These are phyloP conservation scores for Mycena crocata DNA, from an alignment of 768 basidiomycete genomes.

Conservation along the genomic window DNA sequence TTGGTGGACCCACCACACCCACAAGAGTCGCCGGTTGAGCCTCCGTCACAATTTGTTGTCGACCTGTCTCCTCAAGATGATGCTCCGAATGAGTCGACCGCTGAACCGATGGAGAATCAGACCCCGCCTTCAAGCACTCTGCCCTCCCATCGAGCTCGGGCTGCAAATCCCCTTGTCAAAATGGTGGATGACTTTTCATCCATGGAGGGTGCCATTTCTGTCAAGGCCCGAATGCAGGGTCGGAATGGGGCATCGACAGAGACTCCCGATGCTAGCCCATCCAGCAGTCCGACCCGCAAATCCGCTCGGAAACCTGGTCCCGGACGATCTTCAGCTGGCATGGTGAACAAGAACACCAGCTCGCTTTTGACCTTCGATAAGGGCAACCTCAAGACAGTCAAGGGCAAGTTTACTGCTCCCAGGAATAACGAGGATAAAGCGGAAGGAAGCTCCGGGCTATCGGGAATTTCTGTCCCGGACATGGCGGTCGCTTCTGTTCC, in stretches of 20 bases:
- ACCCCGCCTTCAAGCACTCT: slow-evolving; percentile 27
- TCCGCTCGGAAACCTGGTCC: slow-evolving; percentile 56
- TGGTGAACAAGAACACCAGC: slow-evolving; percentile 54
- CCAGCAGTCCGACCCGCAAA: slow-evolving; percentile 20
- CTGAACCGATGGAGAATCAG: neutral
- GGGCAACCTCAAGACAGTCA: slow-evolving; percentile 62
- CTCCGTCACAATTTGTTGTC: neutral
- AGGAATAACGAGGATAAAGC: slow-evolving; percentile 32
- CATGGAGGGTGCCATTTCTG: slow-evolving; percentile 56
- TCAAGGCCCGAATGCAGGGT: slow-evolving; percentile 60
- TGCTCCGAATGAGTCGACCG: neutral
- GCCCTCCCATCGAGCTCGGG: slow-evolving; percentile 60
- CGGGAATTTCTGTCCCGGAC: slow-evolving; percentile 19
- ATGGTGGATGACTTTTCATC: slow-evolving; percentile 57
- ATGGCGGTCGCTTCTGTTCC: no score
- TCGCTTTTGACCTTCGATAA: slow-evolving; percentile 67
- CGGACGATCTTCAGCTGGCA: slow-evolving; percentile 60
- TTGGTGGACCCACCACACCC: slow-evolving; percentile 19
- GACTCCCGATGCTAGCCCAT: slow-evolving; percentile 19
- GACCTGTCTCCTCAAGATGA: neutral
- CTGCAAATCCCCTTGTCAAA: slow-evolving; percentile 66
- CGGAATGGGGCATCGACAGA: slow-evolving; percentile 21
- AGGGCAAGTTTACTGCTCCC: slow-evolving; percentile 51
- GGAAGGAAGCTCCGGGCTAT: slow-evolving; percentile 23
- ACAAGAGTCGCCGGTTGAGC: neutral